Conservation (phyloP, 129 eudicot species). For the Centella asiatica region DNA sequence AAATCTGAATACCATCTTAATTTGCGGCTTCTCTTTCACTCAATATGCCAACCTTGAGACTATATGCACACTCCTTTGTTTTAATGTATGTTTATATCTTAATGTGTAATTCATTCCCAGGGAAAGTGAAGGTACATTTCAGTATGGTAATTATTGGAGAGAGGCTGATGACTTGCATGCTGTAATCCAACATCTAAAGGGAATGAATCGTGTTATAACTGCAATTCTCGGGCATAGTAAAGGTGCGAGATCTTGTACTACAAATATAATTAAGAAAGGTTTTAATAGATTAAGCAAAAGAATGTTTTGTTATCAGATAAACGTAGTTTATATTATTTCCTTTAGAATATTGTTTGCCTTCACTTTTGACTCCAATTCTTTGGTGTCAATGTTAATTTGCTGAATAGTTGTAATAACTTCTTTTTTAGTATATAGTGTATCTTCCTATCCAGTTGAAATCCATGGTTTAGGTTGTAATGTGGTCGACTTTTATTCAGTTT, state of each 20-base stretch:
- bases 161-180: slow-evolving; percentile 63
- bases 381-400: no score
- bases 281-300: not conserved
- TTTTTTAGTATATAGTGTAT: no score
- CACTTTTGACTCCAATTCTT: no score
- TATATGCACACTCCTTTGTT: not conserved
- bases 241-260: slow-evolving; percentile 30
- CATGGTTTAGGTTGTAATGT: no score
- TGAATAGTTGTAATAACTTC: not conserved
- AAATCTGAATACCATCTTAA: no score
- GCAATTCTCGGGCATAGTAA: slow-evolving; percentile 80
- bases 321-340: no score
- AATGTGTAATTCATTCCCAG: slow-evolving; percentile 19
- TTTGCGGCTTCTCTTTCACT: no score
- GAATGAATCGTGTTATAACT: slow-evolving; percentile 32
- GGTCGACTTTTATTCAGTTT: no score
- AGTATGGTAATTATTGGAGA: slow-evolving; percentile 53
- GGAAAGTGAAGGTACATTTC: slow-evolving; percentile 72
- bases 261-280: not conserved
- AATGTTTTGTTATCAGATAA: not conserved
- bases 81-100: not conserved
- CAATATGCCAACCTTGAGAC: not conserved
- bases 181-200: slow-evolving; percentile 52
- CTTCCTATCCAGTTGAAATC: no score
- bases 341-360: no score